Conservation (phyloP, 805 yeast genomes). For the Hanseniaspora singularis region DNA sequence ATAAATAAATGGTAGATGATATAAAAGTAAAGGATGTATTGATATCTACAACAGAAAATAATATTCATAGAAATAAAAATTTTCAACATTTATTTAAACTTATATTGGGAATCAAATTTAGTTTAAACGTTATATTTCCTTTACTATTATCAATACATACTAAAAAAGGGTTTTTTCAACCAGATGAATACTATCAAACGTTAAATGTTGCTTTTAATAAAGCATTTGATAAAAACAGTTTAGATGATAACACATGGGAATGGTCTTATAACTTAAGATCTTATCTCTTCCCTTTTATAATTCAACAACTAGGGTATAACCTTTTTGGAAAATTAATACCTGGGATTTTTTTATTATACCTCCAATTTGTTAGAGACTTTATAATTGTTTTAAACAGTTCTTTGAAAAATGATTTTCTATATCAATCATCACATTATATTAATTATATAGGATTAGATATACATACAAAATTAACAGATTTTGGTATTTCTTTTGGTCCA, state of each 20-base stretch:
- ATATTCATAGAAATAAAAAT: conserved; percentile 2
- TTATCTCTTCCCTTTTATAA: conserved; percentile 65
- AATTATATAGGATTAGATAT: conserved; percentile 18
- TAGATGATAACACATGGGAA: conserved; percentile 61
- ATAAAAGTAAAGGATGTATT: not conserved
- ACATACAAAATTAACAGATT: conserved; percentile 30
- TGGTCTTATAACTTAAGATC: conserved; percentile 71
- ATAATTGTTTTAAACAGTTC: not conserved
- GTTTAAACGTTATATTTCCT: conserved; percentile 8
- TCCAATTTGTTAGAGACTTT: not conserved
- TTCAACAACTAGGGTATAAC: conserved; percentile 29
- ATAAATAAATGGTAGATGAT: too few relatives aligned
- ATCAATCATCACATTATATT: conserved; percentile 15
- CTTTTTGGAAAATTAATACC: conserved; percentile 4
- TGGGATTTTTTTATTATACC: not conserved
- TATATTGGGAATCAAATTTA: not conserved
- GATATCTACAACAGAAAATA: not conserved
- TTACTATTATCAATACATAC: conserved; percentile 43
- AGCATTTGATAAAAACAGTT: conserved; percentile 58
- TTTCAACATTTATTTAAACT: conserved; percentile 7
- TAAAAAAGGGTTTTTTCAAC: conserved; percentile 73
- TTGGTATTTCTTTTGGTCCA: conserved; percentile 42
- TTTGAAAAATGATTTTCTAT: conserved; percentile 9
- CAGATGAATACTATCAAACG: conserved; percentile 91
- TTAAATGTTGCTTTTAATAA: conserved; percentile 78